These are phyloP conservation scores for Mucuna pruriens DNA, from an alignment of 306 rosid species.

Conservation along the genomic window DNA sequence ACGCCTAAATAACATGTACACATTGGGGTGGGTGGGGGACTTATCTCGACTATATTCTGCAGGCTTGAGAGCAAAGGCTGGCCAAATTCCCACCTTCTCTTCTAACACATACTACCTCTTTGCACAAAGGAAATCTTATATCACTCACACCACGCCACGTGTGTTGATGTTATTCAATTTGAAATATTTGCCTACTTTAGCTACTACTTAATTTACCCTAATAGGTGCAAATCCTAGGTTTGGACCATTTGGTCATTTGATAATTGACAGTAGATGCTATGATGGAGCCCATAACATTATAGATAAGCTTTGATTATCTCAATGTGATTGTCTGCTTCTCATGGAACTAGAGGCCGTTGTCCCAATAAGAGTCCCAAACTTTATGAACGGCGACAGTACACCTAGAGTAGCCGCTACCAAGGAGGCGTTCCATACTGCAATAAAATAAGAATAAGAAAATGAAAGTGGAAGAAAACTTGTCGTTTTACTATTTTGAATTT, in stretches of 20 bases:
- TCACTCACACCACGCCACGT: neutral
- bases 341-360: slow-evolving; percentile 37
- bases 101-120: neutral
- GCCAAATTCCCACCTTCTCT: neutral
- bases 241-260: slow-evolving; percentile 40
- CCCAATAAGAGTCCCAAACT: slow-evolving; percentile 42
- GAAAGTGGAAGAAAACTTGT: slow-evolving; percentile 9
- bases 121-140: neutral
- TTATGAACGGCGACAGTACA: slow-evolving; percentile 37
- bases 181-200: slow-evolving; percentile 17
- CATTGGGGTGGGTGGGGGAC: neutral
- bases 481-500: neutral
- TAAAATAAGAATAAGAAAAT: slow-evolving; percentile 14
- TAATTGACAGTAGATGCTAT: neutral
- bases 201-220: neutral
- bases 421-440: neutral
- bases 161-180: slow-evolving; percentile 10
- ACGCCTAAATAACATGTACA: neutral
- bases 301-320: slow-evolving; percentile 51
- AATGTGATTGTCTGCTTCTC: slow-evolving; percentile 52
- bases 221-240: slow-evolving; percentile 34
- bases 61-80: slow-evolving; percentile 3
- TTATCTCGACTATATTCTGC: neutral
- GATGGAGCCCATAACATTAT: slow-evolving; percentile 28
- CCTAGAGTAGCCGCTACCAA: slow-evolving; percentile 23